phyloP scores from a whole-genome alignment of 2,329 filamentous ascomycete species.

The Aspergillus transmontanensis region DNA sequence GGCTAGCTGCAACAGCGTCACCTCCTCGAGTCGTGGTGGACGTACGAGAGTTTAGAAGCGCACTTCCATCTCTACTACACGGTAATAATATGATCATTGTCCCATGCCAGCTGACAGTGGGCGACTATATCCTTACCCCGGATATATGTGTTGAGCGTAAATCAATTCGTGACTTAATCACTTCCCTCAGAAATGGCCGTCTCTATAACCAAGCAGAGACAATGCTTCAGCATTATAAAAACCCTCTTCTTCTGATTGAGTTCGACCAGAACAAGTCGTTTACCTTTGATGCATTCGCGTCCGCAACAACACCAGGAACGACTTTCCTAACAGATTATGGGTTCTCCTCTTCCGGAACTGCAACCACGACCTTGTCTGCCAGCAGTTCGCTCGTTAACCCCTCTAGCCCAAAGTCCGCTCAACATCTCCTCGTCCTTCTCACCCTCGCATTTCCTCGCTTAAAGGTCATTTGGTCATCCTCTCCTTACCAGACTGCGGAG shows the following conservation, averaged over 20 bases:
- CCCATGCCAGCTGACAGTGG: constrained; percentile 93
- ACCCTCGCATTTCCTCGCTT: constrained; percentile 89
- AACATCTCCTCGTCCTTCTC: constrained; percentile 87
- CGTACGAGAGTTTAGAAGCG: constrained; percentile 93
- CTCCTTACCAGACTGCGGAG: constrained; percentile 93
- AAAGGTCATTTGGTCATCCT: constrained; percentile 90
- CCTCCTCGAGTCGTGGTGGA: constrained; percentile 92
- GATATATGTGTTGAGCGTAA: constrained; percentile 94
- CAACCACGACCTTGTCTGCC: constrained; percentile 56
- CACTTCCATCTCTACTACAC: constrained; percentile 86
- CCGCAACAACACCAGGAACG: constrained; percentile 42
- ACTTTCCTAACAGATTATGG: constrained; percentile 57
- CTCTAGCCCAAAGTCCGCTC: constrained; percentile 71
- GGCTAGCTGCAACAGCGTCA: constrained; percentile 77
- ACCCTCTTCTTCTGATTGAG: constrained; percentile 89
- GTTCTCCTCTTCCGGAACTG: constrained; percentile 39
- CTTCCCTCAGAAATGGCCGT: constrained; percentile 87
- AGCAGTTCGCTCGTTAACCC: constrained; percentile 65
- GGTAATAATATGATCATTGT: constrained; percentile 85
- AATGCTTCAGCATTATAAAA: constrained; percentile 92
- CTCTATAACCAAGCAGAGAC: constrained; percentile 90
- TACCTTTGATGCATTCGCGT: constrained; percentile 72
- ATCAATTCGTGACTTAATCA: constrained; percentile 86
- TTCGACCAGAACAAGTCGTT: constrained; percentile 98
- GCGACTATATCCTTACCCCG: constrained; percentile 91